These are phyloP conservation scores for Mycena amicta DNA, from an alignment of 768 basidiomycete genomes.

Conservation along the genomic window DNA sequence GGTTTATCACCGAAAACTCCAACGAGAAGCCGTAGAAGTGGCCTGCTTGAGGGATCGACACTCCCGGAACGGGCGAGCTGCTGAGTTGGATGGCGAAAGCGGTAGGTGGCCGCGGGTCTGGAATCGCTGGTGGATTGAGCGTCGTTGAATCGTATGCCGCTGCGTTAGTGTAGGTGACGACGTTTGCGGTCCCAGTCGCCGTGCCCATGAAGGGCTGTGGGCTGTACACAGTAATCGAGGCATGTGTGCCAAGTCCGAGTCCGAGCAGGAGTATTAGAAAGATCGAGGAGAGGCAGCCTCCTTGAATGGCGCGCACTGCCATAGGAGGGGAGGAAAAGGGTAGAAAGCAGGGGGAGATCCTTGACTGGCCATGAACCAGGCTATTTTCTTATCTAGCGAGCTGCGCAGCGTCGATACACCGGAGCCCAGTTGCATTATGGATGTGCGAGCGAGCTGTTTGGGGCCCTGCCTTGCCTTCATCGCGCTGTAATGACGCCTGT, in stretches of 20 bases:
- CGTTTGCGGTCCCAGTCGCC: neutral
- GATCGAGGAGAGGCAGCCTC: too few relatives aligned
- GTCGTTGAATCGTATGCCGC: conserved; percentile 35
- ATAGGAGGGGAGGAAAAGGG: too few relatives aligned
- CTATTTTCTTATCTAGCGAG: too few relatives aligned
- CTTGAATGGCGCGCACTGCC: too few relatives aligned
- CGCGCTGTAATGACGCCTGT: conserved; percentile 12
- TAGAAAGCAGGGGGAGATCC: too few relatives aligned
- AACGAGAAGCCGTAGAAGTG: conserved; percentile 45
- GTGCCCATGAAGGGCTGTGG: conserved; percentile 6
- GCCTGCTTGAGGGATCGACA: conserved; percentile 26
- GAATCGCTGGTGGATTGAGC: conserved; percentile 32
- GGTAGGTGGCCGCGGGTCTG: conserved; percentile 15
- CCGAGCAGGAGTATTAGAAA: too few relatives aligned
- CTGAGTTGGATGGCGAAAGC: conserved; percentile 19
- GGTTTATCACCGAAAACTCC: conserved; percentile 47
- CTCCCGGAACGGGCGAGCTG: conserved; percentile 9
- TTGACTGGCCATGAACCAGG: too few relatives aligned
- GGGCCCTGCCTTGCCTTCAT: neutral
- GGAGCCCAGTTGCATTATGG: too few relatives aligned
- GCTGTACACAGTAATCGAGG: conserved; percentile 13
- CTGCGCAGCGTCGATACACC: too few relatives aligned
- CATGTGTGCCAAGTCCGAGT: too few relatives aligned
- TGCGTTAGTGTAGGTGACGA: conserved; percentile 28
- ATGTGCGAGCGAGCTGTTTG: neutral